These are phyloP conservation scores for Akebia trifoliata DNA, from an alignment of 164 flowering plant genomes.

Conservation along the genomic window DNA sequence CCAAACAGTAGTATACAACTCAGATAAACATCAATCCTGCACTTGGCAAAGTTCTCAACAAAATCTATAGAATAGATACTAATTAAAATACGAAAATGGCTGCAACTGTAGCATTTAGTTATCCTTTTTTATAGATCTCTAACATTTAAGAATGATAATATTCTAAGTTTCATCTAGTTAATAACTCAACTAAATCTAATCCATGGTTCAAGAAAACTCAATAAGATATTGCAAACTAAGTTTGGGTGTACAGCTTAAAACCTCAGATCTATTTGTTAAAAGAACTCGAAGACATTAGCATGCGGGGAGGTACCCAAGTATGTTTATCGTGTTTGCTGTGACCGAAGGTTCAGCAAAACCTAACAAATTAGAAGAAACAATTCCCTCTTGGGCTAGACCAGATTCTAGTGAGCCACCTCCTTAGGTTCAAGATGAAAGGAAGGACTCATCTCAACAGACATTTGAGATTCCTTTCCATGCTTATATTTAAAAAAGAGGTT, in stretches of 20 bases:
- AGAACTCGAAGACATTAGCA: conserved; percentile 4
- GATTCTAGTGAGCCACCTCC: conserved; percentile 90
- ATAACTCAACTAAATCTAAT: too few relatives aligned
- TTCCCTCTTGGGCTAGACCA: conserved; percentile 86
- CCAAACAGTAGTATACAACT: too few relatives aligned
- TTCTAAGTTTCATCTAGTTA: too few relatives aligned
- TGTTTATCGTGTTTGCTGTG: conserved; percentile 36
- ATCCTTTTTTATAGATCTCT: too few relatives aligned
- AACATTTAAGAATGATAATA: too few relatives aligned
- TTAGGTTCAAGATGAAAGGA: conserved; percentile 67
- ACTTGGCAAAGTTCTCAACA: too few relatives aligned
- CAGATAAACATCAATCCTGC: too few relatives aligned
- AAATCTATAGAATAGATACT: too few relatives aligned
- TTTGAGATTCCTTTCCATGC: conserved; percentile 65
- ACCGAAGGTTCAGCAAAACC: conserved; percentile 61
- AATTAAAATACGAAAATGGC: too few relatives aligned
- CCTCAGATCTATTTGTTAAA: conserved; percentile 12
- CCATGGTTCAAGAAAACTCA: conserved; percentile 9
- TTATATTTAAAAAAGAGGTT: too few relatives aligned
- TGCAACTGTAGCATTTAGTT: too few relatives aligned
- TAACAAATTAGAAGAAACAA: conserved; percentile 57
- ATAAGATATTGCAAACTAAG: conserved; percentile 7
- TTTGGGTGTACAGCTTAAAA: conserved; percentile 12
- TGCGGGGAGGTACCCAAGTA: conserved; percentile 13
- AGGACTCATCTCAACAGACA: conserved; percentile 22